Evolutionary conservation across 2,329 filamentous ascomycete genomes (phyloP), one percentile per base, ranked within the genome.

Genomic region (Aureobasidium musti): DNA sequence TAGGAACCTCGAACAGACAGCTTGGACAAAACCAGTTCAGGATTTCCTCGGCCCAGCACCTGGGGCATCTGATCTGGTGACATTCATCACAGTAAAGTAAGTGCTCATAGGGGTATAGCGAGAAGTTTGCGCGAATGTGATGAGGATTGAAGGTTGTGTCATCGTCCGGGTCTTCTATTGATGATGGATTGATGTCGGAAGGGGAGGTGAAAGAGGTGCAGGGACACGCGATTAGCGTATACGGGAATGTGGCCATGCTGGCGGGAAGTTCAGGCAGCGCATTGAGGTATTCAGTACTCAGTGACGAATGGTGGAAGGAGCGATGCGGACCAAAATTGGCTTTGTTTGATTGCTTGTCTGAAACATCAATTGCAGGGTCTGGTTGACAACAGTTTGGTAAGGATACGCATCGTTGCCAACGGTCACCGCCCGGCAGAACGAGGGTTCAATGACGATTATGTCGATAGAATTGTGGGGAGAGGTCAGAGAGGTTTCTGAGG

Each of bases 41-140:
- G 65, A 97, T 92, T 79, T 99, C 95, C 76, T 99, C 95, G 56
- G 89, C 86, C 64, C 96, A 91, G 75, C 95, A 99, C 79, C 92
- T 85, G 6, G 92, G 91, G 76, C 95, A 99, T 71, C 95, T 90
- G 69, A 98, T 96, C 78, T 97, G 90, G 76, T 96, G 92, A 77
- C 95, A 99, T 77, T 98, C 95, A 76, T 97, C 94, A 81, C 95
- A 99, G 81, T 96, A 99, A 47, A 98, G 85, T 30, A 99, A 86
- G 75, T 97, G 89, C 74, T 98, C 94, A 52, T 97, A 87, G 0
- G 95, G 94, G 75, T 94, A 97, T 37, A 99, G 83, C 71, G 92
- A 93, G 82, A 92, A 98, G 77, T 92, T 95, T 67, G 95, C 91
- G 43, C 93, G 89, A 19, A 91, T 86, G 68, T 89, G 88, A 72